These are phyloP conservation scores for Antitrichia curtipendula DNA, from an alignment of 225 moss, liverwort and hornwort species.

Conservation along the genomic window DNA sequence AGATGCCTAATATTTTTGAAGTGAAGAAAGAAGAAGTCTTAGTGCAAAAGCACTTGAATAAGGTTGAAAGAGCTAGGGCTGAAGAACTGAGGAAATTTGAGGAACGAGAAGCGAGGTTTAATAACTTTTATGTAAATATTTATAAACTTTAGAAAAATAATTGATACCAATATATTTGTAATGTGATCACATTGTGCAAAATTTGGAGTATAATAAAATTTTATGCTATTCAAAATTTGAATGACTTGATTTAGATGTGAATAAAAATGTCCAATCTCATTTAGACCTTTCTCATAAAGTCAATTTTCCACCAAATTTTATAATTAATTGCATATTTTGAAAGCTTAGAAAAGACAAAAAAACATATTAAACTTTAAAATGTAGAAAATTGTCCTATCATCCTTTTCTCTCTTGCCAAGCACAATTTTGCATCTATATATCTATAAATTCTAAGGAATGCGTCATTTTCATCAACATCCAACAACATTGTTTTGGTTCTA, in stretches of 20 bases:
- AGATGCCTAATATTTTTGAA: constrained; percentile 60
- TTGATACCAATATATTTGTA: background rate
- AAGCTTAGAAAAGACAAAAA: fast-evolving
- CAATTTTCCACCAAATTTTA: background rate
- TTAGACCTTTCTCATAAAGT: too few relatives aligned
- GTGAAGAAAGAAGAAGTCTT: constrained; percentile 69
- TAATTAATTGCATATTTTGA: background rate
- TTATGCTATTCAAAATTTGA: background rate
- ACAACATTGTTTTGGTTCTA: background rate
- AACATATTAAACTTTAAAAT: background rate
- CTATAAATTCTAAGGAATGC: fast-evolving
- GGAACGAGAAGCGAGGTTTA: constrained; percentile 52
- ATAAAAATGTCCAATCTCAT: fast-evolving
- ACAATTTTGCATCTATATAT: background rate
- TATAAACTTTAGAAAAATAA: background rate
- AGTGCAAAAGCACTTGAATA: constrained; percentile 53
- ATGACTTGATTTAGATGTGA: background rate
- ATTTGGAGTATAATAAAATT: fast-evolving
- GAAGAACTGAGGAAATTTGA: constrained; percentile 35
- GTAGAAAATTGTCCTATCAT: background rate
- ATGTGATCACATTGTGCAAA: background rate
- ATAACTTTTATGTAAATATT: background rate
- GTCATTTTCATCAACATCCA: background rate
- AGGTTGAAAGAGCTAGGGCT: constrained; percentile 39
- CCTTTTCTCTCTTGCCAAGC: fast-evolving